These are phyloP conservation scores for Diphasiastrum complanatum DNA, from an alignment of 83 land plant species.

Conservation along the genomic window DNA sequence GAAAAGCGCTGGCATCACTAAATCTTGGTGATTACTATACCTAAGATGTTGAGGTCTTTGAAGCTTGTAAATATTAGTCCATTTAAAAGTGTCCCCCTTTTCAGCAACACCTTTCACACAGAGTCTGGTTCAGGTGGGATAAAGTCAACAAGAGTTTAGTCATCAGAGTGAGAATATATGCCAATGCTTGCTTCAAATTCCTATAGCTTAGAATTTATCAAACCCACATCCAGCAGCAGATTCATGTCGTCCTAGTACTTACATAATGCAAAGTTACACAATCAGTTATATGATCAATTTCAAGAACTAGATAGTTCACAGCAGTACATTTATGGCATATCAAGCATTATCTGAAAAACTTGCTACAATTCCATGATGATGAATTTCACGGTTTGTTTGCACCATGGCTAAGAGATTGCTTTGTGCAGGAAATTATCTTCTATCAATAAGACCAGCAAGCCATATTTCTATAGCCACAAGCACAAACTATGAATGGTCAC, in stretches of 20 bases:
- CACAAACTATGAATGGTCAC: constrained; percentile 68
- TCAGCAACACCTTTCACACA: not conserved
- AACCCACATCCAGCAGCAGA: no score
- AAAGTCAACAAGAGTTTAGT: no score
- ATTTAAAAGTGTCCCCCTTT: not conserved
- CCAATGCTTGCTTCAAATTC: no score
- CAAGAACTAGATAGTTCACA: no score
- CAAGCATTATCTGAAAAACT: not conserved
- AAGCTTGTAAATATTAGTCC: not conserved
- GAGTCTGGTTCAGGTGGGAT: no score
- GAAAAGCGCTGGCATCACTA: constrained; percentile 66
- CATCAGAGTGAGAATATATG: not conserved
- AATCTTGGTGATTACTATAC: constrained; percentile 52
- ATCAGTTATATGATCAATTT: no score
- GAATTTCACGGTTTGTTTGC: not conserved
- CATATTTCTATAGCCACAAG: constrained; percentile 11
- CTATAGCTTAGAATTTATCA: no score
- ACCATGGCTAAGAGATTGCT: not conserved
- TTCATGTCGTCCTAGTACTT: no score
- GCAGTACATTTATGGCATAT: no score
- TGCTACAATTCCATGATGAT: not conserved
- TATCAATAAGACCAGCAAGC: constrained; percentile 61
- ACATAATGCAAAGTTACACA: no score
- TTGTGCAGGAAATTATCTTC: constrained; percentile 68
- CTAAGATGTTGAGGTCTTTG: not conserved